Conservation (phyloP, 2,329 filamentous ascomycete genomes). For the Bipolaris sorokiniana region DNA sequence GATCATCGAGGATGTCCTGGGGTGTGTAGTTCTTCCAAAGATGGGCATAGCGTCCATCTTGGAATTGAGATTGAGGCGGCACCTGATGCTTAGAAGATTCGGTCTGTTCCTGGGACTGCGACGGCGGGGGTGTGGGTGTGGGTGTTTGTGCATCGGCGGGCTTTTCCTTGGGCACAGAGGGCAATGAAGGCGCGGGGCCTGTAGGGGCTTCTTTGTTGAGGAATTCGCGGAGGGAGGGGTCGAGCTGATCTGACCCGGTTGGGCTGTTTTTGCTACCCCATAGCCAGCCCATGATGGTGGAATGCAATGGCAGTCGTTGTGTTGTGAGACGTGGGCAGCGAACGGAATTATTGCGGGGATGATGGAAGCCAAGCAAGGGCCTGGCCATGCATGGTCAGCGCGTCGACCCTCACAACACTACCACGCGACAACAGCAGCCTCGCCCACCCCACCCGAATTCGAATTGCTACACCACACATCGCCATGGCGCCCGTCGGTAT, state of each 20-base stretch:
- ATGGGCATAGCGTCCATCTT: constrained; percentile 78
- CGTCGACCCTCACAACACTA: constrained; percentile 33
- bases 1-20: constrained; percentile 70
- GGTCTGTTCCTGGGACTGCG: constrained; percentile 12
- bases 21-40: constrained; percentile 92
- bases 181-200: constrained; percentile 60
- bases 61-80: constrained; percentile 64
- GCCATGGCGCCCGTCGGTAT: constrained; percentile 46
- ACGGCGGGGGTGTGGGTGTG: constrained; percentile 7
- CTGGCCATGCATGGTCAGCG: constrained; percentile 16
- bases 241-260: constrained; percentile 70
- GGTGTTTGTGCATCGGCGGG: constrained; percentile 23
- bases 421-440: constrained; percentile 22
- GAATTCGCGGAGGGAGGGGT: constrained; percentile 83
- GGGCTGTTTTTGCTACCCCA: constrained; percentile 57
- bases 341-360: constrained; percentile 21
- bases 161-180: constrained; percentile 38
- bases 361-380: constrained; percentile 11
- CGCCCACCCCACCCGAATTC: background rate
- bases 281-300: constrained; percentile 69
- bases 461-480: constrained; percentile 26
- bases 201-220: constrained; percentile 81
- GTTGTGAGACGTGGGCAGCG: constrained; percentile 7
- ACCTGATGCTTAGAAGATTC: constrained; percentile 46
- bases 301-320: background rate